Conservation (phyloP, 345 rosid species). For the Tarenaya hassleriana region DNA sequence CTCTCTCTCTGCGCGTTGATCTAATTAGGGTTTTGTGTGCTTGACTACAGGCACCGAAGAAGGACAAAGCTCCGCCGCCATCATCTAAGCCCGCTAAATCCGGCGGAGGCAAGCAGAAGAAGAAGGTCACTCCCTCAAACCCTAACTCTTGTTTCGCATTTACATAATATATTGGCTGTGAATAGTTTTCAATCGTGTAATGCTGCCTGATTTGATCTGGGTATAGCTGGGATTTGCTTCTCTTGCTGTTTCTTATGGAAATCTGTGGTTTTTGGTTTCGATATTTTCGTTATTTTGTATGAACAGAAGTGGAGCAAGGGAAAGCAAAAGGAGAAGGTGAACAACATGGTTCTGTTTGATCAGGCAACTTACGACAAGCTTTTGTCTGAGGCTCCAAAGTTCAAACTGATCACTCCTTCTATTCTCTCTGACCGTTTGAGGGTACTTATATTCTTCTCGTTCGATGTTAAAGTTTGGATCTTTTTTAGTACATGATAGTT, state of each 20-base stretch:
- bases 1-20: neutral
- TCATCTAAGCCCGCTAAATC: conserved; percentile 14
- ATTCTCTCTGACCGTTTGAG: conserved; percentile 49
- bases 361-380: conserved; percentile 47
- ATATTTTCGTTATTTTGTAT: no score
- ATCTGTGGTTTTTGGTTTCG: neutral
- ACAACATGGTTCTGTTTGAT: conserved; percentile 51
- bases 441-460: conserved; percentile 20
- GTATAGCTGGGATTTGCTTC: neutral
- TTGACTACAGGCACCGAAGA: conserved; percentile 8
- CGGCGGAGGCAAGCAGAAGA: conserved; percentile 15
- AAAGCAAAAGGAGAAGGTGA: conserved; percentile 60
- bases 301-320: conserved; percentile 56
- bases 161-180: no score
- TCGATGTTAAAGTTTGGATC: no score
- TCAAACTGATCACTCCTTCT: conserved; percentile 48
- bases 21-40: neutral
- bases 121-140: neutral
- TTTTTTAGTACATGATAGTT: no score
- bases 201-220: neutral
- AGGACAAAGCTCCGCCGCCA: conserved; percentile 11
- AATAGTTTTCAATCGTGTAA: no score
- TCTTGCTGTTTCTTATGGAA: neutral
- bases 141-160: no score
- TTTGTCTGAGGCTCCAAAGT: conserved; percentile 43